These are phyloP conservation scores for Pascua guehoae DNA, from an alignment of 1,284 basidiomycete genomes.

Conservation along the genomic window DNA sequence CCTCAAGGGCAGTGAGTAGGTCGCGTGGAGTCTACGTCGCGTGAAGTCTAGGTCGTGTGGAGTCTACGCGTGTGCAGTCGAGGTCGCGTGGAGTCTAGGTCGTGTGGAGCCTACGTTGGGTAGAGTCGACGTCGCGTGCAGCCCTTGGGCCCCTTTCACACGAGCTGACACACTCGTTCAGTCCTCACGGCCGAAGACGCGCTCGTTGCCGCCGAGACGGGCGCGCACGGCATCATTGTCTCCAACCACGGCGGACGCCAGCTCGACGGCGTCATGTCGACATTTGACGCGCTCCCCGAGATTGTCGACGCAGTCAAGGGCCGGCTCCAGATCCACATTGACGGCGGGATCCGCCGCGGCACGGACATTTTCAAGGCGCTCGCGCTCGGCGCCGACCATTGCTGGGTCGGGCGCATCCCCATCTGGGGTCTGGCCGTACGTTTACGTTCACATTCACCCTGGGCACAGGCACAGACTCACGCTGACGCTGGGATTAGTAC, in stretches of 20 bases:
- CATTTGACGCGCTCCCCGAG: constrained; percentile 28
- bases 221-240: constrained; percentile 29
- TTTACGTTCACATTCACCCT: background rate
- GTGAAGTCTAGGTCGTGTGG: no score
- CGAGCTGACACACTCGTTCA: background rate
- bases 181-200: constrained; percentile 30
- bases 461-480: background rate
- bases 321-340: constrained; percentile 32
- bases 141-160: background rate
- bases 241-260: constrained; percentile 39
- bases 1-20: constrained; percentile 24
- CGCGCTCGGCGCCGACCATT: constrained; percentile 34
- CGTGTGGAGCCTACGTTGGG: no score
- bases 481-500: constrained; percentile 5
- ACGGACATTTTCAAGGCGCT: constrained; percentile 39
- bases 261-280: constrained; percentile 30
- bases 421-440: constrained; percentile 26
- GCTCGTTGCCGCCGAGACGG: constrained; percentile 27
- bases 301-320: constrained; percentile 27
- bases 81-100: background rate
- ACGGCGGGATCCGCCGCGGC: constrained; percentile 36
- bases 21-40: background rate
- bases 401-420: constrained; percentile 25
- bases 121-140: no score
- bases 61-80: no score